phyloP scores from a whole-genome alignment of 495 filamentous ascomycete genomes.

The Chaetomium cochliodes region DNA sequence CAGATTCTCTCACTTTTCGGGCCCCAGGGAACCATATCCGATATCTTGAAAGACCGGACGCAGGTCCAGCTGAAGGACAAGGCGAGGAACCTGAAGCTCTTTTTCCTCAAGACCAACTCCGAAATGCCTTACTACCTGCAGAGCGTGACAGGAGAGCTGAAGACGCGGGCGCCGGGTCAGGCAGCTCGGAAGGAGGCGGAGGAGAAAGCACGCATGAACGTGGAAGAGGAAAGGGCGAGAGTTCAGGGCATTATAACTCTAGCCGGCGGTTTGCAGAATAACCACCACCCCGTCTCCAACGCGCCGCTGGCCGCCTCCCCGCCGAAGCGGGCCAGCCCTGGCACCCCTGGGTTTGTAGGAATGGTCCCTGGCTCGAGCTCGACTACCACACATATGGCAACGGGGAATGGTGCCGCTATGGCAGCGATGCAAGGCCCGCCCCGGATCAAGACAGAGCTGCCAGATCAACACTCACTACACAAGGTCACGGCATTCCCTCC shows the following conservation, averaged over 20 bases:
- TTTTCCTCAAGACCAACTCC: conserved; percentile 89
- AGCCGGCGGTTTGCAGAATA: conserved; percentile 44
- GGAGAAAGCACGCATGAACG: conserved; percentile 63
- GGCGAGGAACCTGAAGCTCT: conserved; percentile 88
- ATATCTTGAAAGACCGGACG: conserved; percentile 86
- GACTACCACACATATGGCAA: not conserved
- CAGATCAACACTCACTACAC: conserved; percentile 23
- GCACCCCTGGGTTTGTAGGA: conserved; percentile 17
- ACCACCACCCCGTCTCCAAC: conserved; percentile 25
- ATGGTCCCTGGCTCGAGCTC: not conserved
- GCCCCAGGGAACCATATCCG: conserved; percentile 73
- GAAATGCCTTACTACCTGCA: conserved; percentile 91
- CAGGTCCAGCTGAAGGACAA: conserved; percentile 97
- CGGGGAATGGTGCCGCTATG: conserved; percentile 4
- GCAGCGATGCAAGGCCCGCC: conserved; percentile 27
- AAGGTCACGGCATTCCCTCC: conserved; percentile 30
- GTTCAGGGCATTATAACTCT: conserved; percentile 65
- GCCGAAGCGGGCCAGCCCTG: conserved; percentile 20
- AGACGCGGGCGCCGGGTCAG: conserved; percentile 82
- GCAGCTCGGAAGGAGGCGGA: conserved; percentile 79
- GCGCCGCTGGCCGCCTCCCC: conserved; percentile 20
- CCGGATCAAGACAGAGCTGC: conserved; percentile 30
- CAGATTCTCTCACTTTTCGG: conserved; percentile 91
- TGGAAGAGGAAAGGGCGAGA: conserved; percentile 68
- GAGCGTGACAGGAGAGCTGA: conserved; percentile 89